phyloP scores from a whole-genome alignment of 2,329 filamentous ascomycete genomes.

The Neofusicoccum cordaticola region DNA sequence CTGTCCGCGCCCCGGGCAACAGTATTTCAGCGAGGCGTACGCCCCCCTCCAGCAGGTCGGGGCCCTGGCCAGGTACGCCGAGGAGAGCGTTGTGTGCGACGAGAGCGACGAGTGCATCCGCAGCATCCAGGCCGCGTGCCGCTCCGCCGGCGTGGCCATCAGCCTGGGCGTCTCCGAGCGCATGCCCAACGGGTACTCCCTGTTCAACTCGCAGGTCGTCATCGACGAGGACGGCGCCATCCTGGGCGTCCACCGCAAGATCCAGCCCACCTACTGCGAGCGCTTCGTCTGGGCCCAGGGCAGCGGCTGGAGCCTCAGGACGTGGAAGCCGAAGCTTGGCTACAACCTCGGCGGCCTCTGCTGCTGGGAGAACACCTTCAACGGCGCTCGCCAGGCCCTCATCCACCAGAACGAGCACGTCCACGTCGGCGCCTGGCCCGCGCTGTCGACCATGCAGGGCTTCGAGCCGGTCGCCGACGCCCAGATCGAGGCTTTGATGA shows the following conservation, averaged over 20 bases:
- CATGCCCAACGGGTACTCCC: constrained; percentile 30
- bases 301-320: constrained; percentile 31
- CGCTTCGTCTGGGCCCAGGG: constrained; percentile 37
- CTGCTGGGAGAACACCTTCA: constrained; percentile 41
- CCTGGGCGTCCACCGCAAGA: constrained; percentile 37
- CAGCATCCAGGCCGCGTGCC: constrained; percentile 33
- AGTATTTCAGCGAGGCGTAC: constrained; percentile 39
- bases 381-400: constrained; percentile 36
- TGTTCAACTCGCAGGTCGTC: constrained; percentile 37
- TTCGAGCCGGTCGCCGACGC: constrained; percentile 42
- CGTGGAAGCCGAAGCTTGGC: constrained; percentile 21
- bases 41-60: constrained; percentile 33
- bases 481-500: constrained; percentile 50
- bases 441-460: constrained; percentile 34
- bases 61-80: constrained; percentile 33
- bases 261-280: constrained; percentile 37
- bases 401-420: constrained; percentile 35
- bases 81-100: constrained; percentile 36
- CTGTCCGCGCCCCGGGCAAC: constrained; percentile 11
- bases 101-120: constrained; percentile 29
- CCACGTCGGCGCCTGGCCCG: constrained; percentile 40
- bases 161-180: constrained; percentile 36
- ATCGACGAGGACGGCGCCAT: constrained; percentile 34
- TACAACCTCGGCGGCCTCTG: constrained; percentile 36
- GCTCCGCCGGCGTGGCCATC: constrained; percentile 30